phyloP scores from a whole-genome alignment of 192 early-diverging fungal species.

The Coemansia sp. region DNA sequence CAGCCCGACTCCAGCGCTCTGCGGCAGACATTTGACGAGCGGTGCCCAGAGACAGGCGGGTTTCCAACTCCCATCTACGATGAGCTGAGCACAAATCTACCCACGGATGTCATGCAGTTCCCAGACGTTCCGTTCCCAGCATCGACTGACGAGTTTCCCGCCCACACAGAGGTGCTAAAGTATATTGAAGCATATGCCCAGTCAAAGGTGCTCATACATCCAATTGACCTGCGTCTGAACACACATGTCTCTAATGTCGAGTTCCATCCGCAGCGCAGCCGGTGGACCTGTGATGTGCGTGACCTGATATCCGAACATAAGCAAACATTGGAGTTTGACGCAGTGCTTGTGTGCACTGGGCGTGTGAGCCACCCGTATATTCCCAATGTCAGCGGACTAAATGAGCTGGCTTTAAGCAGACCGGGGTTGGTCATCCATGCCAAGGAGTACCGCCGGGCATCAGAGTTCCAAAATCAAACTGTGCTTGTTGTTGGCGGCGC shows the following conservation, averaged over 20 bases:
- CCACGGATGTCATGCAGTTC: conserved; percentile 57
- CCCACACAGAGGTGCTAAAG: conserved; percentile 33
- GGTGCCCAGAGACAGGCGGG: conserved; percentile 9
- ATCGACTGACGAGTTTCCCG: conserved; percentile 44
- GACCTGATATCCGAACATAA: conserved; percentile 1
- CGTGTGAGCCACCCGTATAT: conserved; percentile 55
- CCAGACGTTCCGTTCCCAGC: conserved; percentile 41
- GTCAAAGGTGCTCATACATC: conserved; percentile 10
- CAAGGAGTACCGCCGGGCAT: conserved; percentile 33
- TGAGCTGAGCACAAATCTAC: conserved; percentile 57
- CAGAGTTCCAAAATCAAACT: conserved; percentile 20
- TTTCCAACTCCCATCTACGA: conserved; percentile 50
- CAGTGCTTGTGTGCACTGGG: conserved; percentile 55
- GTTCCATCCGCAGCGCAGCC: conserved; percentile 10
- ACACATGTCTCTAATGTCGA: conserved; percentile 28
- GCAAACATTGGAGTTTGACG: conserved; percentile 40
- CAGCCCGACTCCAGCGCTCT: conserved; percentile 13
- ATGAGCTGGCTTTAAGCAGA: not conserved
- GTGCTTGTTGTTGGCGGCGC: conserved; percentile 60
- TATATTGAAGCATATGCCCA: conserved; percentile 44
- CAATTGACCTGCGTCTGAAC: conserved; percentile 32
- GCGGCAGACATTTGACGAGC: conserved; percentile 9
- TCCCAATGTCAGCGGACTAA: conserved; percentile 49
- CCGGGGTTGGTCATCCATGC: conserved; percentile 18
- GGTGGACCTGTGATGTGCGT: conserved; percentile 33